Evolutionary conservation across 208 protist genomes (phyloP), one percentile per base, ranked within the genome.

Genomic region (Acanthamoeba culbertsoni): DNA sequence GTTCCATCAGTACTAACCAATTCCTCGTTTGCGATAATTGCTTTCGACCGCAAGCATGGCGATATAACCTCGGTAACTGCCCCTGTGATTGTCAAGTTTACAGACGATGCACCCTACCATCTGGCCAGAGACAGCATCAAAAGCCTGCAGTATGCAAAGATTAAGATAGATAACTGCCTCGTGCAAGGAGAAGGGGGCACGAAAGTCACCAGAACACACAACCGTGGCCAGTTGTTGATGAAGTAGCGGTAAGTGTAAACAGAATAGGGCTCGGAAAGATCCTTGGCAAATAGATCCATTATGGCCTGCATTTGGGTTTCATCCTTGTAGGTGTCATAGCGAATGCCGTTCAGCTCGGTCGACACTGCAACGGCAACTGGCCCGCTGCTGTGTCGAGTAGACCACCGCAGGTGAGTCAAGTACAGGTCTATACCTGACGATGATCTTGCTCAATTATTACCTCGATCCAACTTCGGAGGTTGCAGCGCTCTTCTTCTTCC

Each of bases 241-340:
- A 99, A 99, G 95, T 99, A 99, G 92, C 99, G 96, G 96, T 99
- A 99, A 0, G 99, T 99, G 95, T 99, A 99, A 86, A 99, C 98
- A 91, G 98, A 99, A 96, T 99, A 99, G 18, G 99, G 99, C 96
- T 99, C 99, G 31, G 97, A 98, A 12, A 99, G 97, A 93, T 99
- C 98, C 63, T 97, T 93, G 45, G 97, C 97, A 86, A 99, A 99
- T 20, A 99, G 94, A 16, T 95, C 84, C 51, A 99, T 98, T 48
- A 99, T 98, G 43, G 95, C 97, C 79, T 97, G 91, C 95, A 99
- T 97, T 82, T 98, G 96, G 43, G 96, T 94, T 82, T 97, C 95
- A 45, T 86, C 82, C 57, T 48, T 77, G 92, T 96, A 95, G 12
- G 55, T 71, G 46, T 90, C 82, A 26, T 90, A 90, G 0, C 82